A percentile compares a stretch with the other conserved stretches of the same genome.
Evolutionary conservation across 2,329 filamentous ascomycete genomes (phyloP).

Genomic region (Colletotrichum sp.): DNA sequence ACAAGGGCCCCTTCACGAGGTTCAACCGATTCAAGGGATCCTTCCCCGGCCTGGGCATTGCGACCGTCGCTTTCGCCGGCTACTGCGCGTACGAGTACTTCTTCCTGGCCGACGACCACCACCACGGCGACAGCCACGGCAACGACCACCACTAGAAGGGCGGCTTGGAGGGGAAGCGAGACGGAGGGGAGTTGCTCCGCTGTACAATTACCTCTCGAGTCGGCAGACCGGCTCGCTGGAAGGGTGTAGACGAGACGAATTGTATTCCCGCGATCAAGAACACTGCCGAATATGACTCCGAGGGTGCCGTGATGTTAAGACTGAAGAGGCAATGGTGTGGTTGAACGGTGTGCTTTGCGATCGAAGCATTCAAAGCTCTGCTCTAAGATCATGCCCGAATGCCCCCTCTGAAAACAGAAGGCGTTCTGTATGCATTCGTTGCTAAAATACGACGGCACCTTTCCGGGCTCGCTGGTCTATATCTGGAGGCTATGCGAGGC

Average conservation of each 20-base stretch:
- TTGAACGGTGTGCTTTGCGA: background rate
- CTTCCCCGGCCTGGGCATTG: conserved; percentile 92
- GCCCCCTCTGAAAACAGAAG: background rate
- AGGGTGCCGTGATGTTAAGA: background rate
- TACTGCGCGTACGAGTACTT: conserved; percentile 92
- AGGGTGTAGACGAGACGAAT: conserved; percentile 13
- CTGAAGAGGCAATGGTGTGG: background rate
- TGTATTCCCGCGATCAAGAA: background rate
- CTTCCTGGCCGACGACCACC: conserved; percentile 78
- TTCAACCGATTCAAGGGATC: conserved; percentile 86
- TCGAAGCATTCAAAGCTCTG: fast-evolving
- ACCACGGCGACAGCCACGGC: conserved; percentile 57
- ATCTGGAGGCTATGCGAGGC: background rate
- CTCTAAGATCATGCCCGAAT: background rate
- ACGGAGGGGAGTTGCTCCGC: conserved; percentile 15
- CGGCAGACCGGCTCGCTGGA: conserved; percentile 15
- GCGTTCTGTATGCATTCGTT: background rate
- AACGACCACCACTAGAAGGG: conserved; percentile 61
- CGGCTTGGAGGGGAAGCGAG: conserved; percentile 10
- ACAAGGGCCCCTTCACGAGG: conserved; percentile 85
- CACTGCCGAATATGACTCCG: background rate
- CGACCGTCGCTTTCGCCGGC: conserved; percentile 84
- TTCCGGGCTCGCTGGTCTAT: background rate
- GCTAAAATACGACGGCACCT: no score
- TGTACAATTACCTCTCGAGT: conserved; percentile 42